phyloP scores from a whole-genome alignment of 192 early-diverging fungal genomes.

The Coemansia erecta region DNA sequence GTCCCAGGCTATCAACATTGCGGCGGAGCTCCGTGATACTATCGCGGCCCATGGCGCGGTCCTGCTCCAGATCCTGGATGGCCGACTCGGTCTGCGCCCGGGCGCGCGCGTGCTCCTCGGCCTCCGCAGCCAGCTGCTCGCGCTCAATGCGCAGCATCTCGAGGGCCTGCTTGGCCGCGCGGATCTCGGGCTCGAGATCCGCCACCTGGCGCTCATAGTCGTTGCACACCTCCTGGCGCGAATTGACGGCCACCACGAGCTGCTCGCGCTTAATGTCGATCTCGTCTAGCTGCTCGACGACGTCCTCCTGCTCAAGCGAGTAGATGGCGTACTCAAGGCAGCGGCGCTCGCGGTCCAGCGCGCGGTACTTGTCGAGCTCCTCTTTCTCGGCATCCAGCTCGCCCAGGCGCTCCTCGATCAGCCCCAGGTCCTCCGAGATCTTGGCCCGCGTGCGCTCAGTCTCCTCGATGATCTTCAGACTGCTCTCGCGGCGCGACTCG shows the following conservation, averaged over 20 bases:
- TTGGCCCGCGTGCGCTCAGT: conserved; percentile 79
- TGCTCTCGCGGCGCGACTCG: conserved; percentile 85
- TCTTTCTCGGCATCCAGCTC: conserved; percentile 94
- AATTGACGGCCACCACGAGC: conserved; percentile 58
- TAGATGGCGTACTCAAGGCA: conserved; percentile 94
- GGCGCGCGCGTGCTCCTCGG: conserved; percentile 70
- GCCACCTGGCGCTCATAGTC: conserved; percentile 56
- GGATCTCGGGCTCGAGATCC: conserved; percentile 58
- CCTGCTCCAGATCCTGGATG: conserved; percentile 79
- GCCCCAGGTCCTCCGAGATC: conserved; percentile 83
- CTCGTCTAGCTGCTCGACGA: conserved; percentile 75
- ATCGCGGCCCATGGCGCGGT: conserved; percentile 47
- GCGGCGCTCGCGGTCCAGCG: conserved; percentile 79
- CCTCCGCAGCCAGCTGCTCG: conserved; percentile 67
- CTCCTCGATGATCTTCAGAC: conserved; percentile 90
- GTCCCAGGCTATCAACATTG: conserved; percentile 25
- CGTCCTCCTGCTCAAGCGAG: conserved; percentile 80
- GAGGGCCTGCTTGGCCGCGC: conserved; percentile 61
- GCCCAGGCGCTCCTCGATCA: conserved; percentile 83
- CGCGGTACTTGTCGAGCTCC: conserved; percentile 86
- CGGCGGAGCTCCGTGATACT: conserved; percentile 52
- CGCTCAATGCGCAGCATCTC: conserved; percentile 69
- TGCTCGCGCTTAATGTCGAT: conserved; percentile 54
- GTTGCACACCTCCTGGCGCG: conserved; percentile 57
- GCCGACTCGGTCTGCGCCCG: conserved; percentile 76